Evolutionary conservation across 1,139 yeast species (phyloP), one percentile per base, ranked within the genome.

Genomic region (Schizosaccharomyces versatilis): DNA sequence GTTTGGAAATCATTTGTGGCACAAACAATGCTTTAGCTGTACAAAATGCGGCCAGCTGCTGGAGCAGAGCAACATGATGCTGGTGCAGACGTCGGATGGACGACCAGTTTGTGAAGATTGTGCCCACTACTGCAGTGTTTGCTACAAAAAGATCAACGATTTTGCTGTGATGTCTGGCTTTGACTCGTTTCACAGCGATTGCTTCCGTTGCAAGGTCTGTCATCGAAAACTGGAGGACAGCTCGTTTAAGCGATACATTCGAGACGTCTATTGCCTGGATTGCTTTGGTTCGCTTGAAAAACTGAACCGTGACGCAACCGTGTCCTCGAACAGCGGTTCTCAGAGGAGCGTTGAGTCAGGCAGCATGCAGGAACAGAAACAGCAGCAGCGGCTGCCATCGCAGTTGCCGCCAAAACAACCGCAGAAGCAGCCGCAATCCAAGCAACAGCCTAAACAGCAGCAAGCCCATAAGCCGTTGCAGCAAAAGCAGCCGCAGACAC

Each of bases 61-160:
- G 14, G 49, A 44, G 1, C 49, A 44, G 3, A 44, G 49, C n/a
- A 32, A 44, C 32, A 32, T 19, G 32, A 17, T 44, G 49, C 49
- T 44, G 14, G 32, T 44, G 8, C 49, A 44, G n/a, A 44, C 49
- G 8, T 44, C 49, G 15, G 49, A 44, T 9, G 49, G 49, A 44
- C 19, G 36, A 32, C 49, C 49, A 7, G 49, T 44, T 19, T 44
- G 49, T 24, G 32, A 36, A 6, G 36, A 19, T 19, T 44, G 49
- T 36, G 19, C 49, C 5, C 49, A 44, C 14, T 19, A 32, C 36
- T 44, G 49, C 15, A 44, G 38, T 19, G 38, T 32, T 19, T 44
- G 49, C 32, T 36, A 32, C n/a, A 44, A 10, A n/a, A 1, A 15
- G 38, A 44, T 44, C n/a, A 12, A 44, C 7, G 49, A 44, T 7